phyloP scores from a whole-genome alignment of 1,139 yeast species.

The Magnusiomyces suaveolens region DNA sequence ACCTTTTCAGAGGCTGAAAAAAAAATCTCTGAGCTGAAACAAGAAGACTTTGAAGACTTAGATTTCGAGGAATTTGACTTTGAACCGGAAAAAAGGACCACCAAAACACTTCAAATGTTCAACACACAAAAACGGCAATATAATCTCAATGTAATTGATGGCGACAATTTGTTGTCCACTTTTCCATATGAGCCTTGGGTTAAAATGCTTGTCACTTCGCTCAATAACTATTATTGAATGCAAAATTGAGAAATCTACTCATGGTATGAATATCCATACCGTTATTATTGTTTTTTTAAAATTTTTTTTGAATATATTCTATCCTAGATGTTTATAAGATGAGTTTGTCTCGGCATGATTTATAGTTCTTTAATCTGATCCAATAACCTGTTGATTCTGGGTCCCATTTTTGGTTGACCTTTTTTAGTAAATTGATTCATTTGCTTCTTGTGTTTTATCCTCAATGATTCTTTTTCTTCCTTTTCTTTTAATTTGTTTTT shows the following conservation, averaged over 20 bases:
- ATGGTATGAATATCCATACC: no score
- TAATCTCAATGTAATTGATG: background rate
- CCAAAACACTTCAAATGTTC: background rate
- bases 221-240: background rate
- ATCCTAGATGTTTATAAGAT: no score
- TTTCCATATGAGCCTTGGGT: background rate
- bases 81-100: background rate
- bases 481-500: constrained; percentile 18
- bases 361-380: constrained; percentile 52
- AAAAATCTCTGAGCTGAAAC: background rate
- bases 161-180: background rate
- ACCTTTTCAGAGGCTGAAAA: background rate
- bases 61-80: background rate
- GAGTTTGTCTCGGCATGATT: no score
- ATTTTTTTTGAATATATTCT: no score
- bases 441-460: constrained; percentile 43
- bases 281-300: no score
- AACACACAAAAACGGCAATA: background rate
- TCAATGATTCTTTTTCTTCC: constrained; percentile 20
- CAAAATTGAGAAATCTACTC: no score
- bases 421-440: constrained; percentile 49
- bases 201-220: background rate
- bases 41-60: background rate
- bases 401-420: constrained; percentile 91
- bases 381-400: constrained; percentile 66